A percentile compares a stretch with the other conserved stretches of the same genome.
phyloP scores from a whole-genome alignment of 176 grass and related monocot species.

The Alloteropsis semialata region DNA sequence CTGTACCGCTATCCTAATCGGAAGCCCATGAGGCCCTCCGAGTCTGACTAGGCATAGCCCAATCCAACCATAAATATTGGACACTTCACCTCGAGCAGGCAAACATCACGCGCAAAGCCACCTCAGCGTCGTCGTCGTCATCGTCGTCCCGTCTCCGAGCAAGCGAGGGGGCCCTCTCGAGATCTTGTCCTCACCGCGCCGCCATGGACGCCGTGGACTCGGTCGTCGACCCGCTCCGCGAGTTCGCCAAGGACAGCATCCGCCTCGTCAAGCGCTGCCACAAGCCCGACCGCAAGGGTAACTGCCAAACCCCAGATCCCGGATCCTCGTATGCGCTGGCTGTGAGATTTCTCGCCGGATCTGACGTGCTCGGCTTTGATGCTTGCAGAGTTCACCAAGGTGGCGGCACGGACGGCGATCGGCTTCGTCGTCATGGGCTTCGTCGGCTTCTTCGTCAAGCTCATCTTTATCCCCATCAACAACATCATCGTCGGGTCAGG shows the following conservation, averaged over 20 bases:
- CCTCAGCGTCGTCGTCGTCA: background rate
- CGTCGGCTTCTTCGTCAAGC: constrained; percentile 95
- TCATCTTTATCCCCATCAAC: constrained; percentile 97
- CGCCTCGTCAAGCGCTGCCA: constrained; percentile 99
- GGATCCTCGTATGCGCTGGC: background rate
- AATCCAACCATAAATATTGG: background rate
- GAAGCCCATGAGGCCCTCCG: background rate
- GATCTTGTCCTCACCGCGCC: constrained; percentile 12
- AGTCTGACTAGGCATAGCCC: background rate
- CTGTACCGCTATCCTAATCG: background rate
- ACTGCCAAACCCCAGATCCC: background rate
- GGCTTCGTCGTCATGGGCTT: constrained; percentile 95
- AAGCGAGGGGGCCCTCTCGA: background rate
- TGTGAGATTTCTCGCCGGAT: background rate
- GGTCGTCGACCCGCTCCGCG: constrained; percentile 81
- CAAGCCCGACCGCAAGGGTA: constrained; percentile 97
- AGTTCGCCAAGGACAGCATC: constrained; percentile 97
- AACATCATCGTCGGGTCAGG: constrained; percentile 93
- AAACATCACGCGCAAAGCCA: constrained; percentile 19
- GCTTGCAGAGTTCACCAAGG: constrained; percentile 77
- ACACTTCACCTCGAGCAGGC: background rate
- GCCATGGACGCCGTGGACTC: constrained; percentile 96
- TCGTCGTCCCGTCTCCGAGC: background rate
- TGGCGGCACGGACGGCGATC: constrained; percentile 71
- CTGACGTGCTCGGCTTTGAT: constrained; percentile 6